Conservation (phyloP, 108 stramenopile species). For the Nitzschia sp. region DNA sequence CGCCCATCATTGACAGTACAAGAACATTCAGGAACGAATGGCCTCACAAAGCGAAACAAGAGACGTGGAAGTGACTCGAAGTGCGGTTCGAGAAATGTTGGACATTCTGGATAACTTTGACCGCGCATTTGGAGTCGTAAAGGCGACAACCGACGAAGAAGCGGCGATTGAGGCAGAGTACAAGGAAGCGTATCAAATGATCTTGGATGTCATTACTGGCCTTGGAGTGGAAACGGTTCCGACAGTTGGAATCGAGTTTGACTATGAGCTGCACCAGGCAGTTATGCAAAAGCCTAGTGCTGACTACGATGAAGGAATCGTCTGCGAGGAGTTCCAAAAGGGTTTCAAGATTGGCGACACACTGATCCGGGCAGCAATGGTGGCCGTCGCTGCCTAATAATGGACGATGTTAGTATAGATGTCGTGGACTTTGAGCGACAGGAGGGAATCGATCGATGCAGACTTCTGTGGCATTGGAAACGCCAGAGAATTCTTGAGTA, state of each 20-base stretch:
- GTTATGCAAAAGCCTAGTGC: slow-evolving; percentile 78
- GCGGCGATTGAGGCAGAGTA: slow-evolving; percentile 69
- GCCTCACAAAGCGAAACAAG: slow-evolving; percentile 50
- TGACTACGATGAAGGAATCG: slow-evolving; percentile 85
- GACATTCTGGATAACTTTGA: slow-evolving; percentile 83
- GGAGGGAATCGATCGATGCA: no score
- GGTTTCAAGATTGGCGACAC: slow-evolving; percentile 75
- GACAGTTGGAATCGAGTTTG: slow-evolving; percentile 85
- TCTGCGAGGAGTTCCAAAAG: slow-evolving; percentile 86
- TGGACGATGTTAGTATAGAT: no score
- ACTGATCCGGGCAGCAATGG: slow-evolving; percentile 87
- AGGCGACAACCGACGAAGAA: slow-evolving; percentile 63
- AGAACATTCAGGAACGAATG: slow-evolving; percentile 72
- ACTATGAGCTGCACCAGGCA: slow-evolving; percentile 89
- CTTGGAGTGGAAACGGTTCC: slow-evolving; percentile 81
- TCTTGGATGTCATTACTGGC: slow-evolving; percentile 60
- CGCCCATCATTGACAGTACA: slow-evolving; percentile 37
- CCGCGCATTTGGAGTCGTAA: slow-evolving; percentile 73
- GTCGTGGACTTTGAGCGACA: background rate
- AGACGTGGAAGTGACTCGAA: slow-evolving; percentile 57
- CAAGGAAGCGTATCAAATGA: slow-evolving; percentile 63
- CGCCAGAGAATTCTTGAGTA: no score
- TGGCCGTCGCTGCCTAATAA: slow-evolving; percentile 73
- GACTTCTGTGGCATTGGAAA: no score
- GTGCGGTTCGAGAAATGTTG: slow-evolving; percentile 62